These are phyloP conservation scores for Clarireedia monteithiana DNA, from an alignment of 2,329 filamentous ascomycete genomes.

Conservation along the genomic window DNA sequence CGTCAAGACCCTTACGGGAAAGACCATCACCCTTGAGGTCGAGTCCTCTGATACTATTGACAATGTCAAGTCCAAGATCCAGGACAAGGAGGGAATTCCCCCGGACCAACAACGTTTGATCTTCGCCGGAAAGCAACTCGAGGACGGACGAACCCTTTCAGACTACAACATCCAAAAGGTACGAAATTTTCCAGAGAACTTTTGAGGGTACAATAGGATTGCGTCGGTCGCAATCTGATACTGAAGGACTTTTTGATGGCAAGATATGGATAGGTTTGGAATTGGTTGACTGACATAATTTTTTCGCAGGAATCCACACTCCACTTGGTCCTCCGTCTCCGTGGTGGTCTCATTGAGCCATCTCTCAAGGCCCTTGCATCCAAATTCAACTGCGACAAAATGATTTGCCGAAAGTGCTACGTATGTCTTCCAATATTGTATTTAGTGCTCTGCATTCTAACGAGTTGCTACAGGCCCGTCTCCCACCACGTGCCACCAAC, in stretches of 20 bases:
- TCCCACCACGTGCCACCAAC: conserved; percentile 98
- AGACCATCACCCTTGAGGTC: conserved; percentile 99
- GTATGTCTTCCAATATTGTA: conserved; percentile 46
- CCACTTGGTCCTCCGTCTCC: conserved; percentile 95
- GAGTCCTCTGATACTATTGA: conserved; percentile 99
- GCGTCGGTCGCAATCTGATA: background rate
- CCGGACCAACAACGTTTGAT: conserved; percentile 98
- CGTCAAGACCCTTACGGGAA: conserved; percentile 99
- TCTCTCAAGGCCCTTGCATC: conserved; percentile 96
- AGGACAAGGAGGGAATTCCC: conserved; percentile 98
- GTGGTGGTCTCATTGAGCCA: conserved; percentile 98
- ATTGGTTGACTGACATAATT: conserved; percentile 14
- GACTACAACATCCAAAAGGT: conserved; percentile 99
- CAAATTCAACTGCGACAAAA: conserved; percentile 99
- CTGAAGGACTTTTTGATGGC: background rate
- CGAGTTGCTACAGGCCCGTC: conserved; percentile 51
- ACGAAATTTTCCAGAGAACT: conserved; percentile 16
- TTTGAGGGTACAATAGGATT: background rate
- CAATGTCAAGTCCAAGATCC: conserved; percentile 99
- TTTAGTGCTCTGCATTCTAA: conserved; percentile 13
- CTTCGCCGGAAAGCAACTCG: conserved; percentile 98
- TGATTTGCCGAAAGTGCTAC: conserved; percentile 99
- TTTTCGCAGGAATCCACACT: conserved; percentile 80
- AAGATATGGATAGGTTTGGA: background rate
- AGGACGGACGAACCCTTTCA: conserved; percentile 92